These are phyloP conservation scores for Xerocomus minutiporus DNA, from an alignment of 1,284 basidiomycete species.

Conservation along the genomic window DNA sequence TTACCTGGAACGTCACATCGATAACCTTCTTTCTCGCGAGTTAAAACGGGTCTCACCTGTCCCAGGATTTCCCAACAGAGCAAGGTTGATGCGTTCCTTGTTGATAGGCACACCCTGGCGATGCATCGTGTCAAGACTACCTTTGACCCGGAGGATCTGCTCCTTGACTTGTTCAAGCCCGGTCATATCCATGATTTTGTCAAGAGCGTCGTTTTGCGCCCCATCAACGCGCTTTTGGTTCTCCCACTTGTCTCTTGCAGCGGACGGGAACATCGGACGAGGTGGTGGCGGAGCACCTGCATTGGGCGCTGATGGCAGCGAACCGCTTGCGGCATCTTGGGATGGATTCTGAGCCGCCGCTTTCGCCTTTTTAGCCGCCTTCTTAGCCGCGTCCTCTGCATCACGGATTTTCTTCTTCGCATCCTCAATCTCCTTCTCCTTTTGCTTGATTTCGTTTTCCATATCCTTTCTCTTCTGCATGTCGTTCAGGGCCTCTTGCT, in stretches of 20 bases:
- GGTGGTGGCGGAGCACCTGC: conserved; percentile 5
- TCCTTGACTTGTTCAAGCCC: conserved; percentile 55
- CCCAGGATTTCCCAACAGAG: conserved; percentile 56
- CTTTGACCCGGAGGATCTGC: conserved; percentile 47
- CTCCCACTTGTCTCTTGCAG: conserved; percentile 44
- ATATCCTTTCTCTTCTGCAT: conserved; percentile 28
- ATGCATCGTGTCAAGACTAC: conserved; percentile 44
- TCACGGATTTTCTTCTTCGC: conserved; percentile 16
- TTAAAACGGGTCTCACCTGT: conserved; percentile 40
- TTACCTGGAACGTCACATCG: conserved; percentile 44
- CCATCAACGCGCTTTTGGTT: conserved; percentile 47
- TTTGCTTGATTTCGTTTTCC: conserved; percentile 29
- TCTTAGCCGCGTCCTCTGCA: conserved; percentile 15
- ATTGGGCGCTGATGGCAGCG: background rate
- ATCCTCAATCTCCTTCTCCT: conserved; percentile 32
- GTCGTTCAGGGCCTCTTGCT: conserved; percentile 29
- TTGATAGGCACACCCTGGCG: conserved; percentile 46
- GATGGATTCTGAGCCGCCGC: conserved; percentile 1
- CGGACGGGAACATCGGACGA: conserved; percentile 27
- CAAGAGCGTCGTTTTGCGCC: conserved; percentile 43
- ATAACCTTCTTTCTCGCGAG: background rate
- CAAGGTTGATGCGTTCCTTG: conserved; percentile 51
- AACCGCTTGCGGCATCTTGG: background rate
- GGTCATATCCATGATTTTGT: conserved; percentile 54
- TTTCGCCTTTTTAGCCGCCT: conserved; percentile 6